phyloP scores from a whole-genome alignment of 176 grass and related monocot genomes.

The Ensete ventricosum region DNA sequence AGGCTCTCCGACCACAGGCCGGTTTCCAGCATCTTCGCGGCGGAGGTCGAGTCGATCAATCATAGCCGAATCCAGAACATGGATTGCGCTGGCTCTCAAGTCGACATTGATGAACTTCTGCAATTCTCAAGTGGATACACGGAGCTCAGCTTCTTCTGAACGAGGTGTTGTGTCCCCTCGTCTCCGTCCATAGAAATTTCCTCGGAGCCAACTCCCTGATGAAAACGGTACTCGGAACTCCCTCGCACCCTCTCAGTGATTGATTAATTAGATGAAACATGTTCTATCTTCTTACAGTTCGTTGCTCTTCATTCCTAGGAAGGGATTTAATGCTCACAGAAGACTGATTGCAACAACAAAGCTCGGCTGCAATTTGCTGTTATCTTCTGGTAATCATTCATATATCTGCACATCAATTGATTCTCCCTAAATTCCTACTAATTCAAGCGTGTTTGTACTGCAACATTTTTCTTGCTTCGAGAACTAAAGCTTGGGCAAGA shows the following conservation, averaged over 20 bases:
- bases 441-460: background rate
- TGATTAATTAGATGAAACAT: background rate
- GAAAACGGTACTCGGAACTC: background rate
- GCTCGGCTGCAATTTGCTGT: background rate
- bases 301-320: background rate
- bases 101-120: constrained; percentile 79
- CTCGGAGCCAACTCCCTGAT: background rate
- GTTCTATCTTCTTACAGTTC: background rate
- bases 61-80: constrained; percentile 90
- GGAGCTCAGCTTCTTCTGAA: constrained; percentile 86
- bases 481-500: background rate
- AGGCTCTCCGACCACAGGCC: constrained; percentile 92
- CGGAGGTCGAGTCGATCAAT: constrained; percentile 91
- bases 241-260: background rate
- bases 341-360: background rate
- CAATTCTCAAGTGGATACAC: constrained; percentile 80
- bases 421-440: background rate
- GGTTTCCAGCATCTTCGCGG: constrained; percentile 71
- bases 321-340: background rate
- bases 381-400: background rate
- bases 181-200: background rate
- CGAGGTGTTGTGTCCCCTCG: background rate
- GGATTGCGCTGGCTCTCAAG: constrained; percentile 57
- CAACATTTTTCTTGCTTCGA: background rate
- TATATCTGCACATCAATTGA: background rate